Conservation (phyloP, 2,329 filamentous ascomycete genomes). For the Verticillium alfalfae region DNA sequence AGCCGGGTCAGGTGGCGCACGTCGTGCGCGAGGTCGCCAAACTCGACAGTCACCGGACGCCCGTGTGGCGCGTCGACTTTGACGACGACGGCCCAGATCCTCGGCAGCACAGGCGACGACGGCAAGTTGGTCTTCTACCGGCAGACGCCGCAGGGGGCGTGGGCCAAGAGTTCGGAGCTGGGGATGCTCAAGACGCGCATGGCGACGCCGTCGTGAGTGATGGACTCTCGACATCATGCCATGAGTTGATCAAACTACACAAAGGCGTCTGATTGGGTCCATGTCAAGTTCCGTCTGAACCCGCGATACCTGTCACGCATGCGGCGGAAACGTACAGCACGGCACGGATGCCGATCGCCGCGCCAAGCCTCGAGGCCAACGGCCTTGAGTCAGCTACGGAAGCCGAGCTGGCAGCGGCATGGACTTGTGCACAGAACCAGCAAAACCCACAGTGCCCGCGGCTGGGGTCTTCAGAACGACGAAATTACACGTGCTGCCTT, state of each 20-base stretch:
- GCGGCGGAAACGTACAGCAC: too few relatives aligned
- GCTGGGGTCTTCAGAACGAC: too few relatives aligned
- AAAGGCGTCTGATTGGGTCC: not conserved
- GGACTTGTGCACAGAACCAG: too few relatives aligned
- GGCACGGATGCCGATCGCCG: too few relatives aligned
- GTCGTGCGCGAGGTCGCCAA: constrained; percentile 57
- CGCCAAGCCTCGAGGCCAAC: too few relatives aligned
- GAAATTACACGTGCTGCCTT: too few relatives aligned
- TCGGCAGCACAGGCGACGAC: constrained; percentile 73
- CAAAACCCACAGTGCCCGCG: too few relatives aligned
- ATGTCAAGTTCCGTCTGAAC: too few relatives aligned
- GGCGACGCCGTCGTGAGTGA: constrained; percentile 31
- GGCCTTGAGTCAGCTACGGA: too few relatives aligned
- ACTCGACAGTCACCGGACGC: constrained; percentile 62
- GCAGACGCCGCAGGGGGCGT: constrained; percentile 50
- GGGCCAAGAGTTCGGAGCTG: constrained; percentile 57
- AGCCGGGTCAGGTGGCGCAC: constrained; percentile 63
- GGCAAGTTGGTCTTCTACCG: constrained; percentile 60
- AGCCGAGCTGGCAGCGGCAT: too few relatives aligned
- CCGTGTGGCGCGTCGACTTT: constrained; percentile 72
- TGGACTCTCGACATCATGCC: not conserved
- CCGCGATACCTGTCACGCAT: not conserved
- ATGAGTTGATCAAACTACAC: not conserved
- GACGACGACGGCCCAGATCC: constrained; percentile 62
- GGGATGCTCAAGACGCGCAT: constrained; percentile 52